A percentile compares a stretch with the other conserved stretches of the same genome.
Conservation (phyloP, 192 early-diverging fungal species). For the Backusella morwellensis region DNA sequence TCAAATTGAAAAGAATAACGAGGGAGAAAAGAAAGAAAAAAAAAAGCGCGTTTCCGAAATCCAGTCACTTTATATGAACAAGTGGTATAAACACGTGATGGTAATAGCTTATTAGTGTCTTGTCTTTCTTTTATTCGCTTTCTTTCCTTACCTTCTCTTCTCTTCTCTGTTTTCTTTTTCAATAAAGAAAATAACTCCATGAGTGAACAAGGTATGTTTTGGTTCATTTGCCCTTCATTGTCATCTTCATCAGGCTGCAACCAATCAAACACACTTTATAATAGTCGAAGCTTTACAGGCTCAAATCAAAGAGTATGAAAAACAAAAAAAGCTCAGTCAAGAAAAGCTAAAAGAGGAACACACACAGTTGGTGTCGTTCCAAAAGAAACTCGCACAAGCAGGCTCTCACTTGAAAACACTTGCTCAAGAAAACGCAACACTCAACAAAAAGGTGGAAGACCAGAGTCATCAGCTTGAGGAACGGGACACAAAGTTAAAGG, state of each 20-base stretch:
- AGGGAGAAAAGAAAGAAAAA: background rate
- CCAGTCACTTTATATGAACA: background rate
- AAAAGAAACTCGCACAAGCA: conserved; percentile 34
- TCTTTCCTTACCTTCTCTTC: too few species aligned
- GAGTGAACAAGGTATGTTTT: background rate
- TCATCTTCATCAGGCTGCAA: background rate
- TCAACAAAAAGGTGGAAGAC: background rate
- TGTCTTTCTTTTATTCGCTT: background rate
- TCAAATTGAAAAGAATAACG: background rate
- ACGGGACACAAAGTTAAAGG: background rate
- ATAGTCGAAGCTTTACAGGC: background rate
- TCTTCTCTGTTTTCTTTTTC: background rate
- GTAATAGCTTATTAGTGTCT: background rate
- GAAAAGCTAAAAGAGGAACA: conserved; percentile 14
- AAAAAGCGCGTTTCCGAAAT: conserved; percentile 1
- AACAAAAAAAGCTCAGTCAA: background rate
- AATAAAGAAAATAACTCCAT: background rate
- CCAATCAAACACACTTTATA: background rate
- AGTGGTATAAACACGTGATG: background rate
- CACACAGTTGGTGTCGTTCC: background rate
- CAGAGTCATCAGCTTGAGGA: background rate
- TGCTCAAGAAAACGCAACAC: conserved; percentile 22
- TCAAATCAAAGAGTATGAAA: conserved; percentile 8
- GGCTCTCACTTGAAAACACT: conserved; percentile 35
- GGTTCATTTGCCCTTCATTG: background rate